Percentiles rank a stretch among this genome's conserved stretches.
Evolutionary conservation across 2,329 filamentous ascomycete species (phyloP).

Genomic region (Emergomyces africanus): DNA sequence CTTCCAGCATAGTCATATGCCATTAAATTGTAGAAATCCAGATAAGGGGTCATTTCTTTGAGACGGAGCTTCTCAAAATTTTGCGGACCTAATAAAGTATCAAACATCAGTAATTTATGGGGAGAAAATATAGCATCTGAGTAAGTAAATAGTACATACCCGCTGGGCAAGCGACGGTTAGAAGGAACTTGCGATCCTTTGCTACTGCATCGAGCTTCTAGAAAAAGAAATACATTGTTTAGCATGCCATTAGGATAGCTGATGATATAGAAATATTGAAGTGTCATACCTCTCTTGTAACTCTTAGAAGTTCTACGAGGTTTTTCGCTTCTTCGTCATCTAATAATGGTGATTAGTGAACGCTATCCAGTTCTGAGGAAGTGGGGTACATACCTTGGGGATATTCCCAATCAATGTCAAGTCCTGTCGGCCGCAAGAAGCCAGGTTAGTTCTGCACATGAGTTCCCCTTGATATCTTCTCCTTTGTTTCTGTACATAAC

Average conservation of each 20-base stretch:
- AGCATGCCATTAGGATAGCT: not conserved
- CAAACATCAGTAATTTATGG: not conserved
- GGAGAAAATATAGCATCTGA: not conserved
- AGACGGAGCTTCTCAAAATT: slow-evolving; percentile 33
- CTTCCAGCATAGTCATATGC: slow-evolving; percentile 77
- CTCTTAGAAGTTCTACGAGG: slow-evolving; percentile 30
- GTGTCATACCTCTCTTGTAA: slow-evolving; percentile 26
- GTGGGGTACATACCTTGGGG: slow-evolving; percentile 20
- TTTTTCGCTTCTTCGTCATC: slow-evolving; percentile 32
- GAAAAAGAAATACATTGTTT: no score
- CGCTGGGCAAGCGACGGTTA: slow-evolving; percentile 39
- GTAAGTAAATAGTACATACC: slow-evolving; percentile 15
- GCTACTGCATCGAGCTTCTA: slow-evolving; percentile 6
- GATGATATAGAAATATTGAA: not conserved
- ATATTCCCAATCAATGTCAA: slow-evolving; percentile 39
- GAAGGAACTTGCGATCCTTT: slow-evolving; percentile 30
- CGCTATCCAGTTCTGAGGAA: not conserved
- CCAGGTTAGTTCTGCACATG: not conserved
- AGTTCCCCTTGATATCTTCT: not conserved
- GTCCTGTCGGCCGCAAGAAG: slow-evolving; percentile 14
- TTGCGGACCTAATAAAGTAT: slow-evolving; percentile 19
- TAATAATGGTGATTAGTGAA: slow-evolving; percentile 5
- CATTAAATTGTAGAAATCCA: slow-evolving; percentile 53
- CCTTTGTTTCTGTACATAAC: not conserved
- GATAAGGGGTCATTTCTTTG: slow-evolving; percentile 32